Conservation (phyloP, 306 rosid species). For the Rosa multiflora region DNA sequence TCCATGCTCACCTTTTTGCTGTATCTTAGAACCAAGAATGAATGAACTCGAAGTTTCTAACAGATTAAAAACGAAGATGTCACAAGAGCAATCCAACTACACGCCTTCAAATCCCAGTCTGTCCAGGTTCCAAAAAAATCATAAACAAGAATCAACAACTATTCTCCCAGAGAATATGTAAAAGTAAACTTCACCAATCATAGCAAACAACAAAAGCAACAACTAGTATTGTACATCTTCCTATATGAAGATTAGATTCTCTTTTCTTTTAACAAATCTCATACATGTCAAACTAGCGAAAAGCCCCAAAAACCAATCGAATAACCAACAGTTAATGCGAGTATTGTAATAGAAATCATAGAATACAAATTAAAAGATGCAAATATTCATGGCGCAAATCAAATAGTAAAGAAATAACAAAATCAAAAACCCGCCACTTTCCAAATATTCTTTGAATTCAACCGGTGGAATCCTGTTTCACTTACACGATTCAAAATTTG, state of each 20-base stretch:
- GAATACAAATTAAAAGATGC: constrained; percentile 12
- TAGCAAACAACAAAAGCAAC: not conserved
- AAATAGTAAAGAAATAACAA: not conserved
- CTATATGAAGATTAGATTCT: constrained; percentile 16
- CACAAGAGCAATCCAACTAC: constrained; percentile 18
- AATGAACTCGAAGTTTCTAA: constrained; percentile 5
- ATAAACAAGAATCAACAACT: constrained; percentile 15
- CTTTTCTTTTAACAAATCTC: constrained; percentile 21
- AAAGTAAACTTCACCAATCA: constrained; percentile 8
- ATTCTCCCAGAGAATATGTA: constrained; percentile 2
- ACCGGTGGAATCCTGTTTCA: constrained; percentile 10
- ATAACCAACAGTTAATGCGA: not conserved
- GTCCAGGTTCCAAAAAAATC: constrained; percentile 28
- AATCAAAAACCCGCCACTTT: constrained; percentile 12
- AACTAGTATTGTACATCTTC: not conserved
- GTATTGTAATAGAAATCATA: not conserved
- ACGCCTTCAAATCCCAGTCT: constrained; percentile 28
- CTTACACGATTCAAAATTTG: constrained; percentile 24
- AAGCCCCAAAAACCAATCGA: constrained; percentile 8
- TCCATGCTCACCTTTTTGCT: constrained; percentile 46
- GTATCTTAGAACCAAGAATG: constrained; percentile 23
- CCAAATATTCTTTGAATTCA: constrained; percentile 23
- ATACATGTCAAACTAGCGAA: constrained; percentile 23
- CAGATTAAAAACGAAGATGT: constrained; percentile 6
- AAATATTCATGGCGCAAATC: constrained; percentile 16